Evolutionary conservation across 139 green algal genomes (phyloP).

Genomic region (Pleodorina starrii): DNA sequence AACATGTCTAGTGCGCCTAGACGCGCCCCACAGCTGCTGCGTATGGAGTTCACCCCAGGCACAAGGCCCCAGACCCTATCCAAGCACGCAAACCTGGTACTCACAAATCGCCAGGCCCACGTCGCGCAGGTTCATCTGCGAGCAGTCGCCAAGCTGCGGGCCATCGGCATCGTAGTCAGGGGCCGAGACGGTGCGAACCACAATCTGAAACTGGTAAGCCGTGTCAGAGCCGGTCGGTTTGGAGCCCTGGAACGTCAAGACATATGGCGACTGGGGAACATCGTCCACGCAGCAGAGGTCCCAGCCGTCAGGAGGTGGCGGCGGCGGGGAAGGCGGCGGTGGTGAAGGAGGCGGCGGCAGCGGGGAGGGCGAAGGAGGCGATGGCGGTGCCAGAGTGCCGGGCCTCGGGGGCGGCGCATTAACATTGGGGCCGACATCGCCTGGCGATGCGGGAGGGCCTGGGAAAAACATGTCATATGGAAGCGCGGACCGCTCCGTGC

Average conservation of each 20-base stretch:
- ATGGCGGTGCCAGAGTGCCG: not conserved
- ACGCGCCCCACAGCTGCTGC: too few relatives aligned
- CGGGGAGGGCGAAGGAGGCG: conserved; percentile 9
- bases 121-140: conserved; percentile 59
- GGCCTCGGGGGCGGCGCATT: not conserved
- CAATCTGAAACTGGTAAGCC: conserved; percentile 59
- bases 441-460: too few relatives aligned
- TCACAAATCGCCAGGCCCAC: conserved; percentile 56
- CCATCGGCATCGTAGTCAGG: conserved; percentile 42
- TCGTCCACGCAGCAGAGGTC: conserved; percentile 60
- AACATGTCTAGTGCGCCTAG: too few relatives aligned
- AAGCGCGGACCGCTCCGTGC: conserved; percentile 48
- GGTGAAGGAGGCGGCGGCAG: not conserved
- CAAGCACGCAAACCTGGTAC: too few relatives aligned
- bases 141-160: conserved; percentile 48
- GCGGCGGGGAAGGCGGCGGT: conserved; percentile 22
- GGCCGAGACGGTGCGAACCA: conserved; percentile 22
- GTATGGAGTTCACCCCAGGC: too few relatives aligned
- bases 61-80: too few relatives aligned
- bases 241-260: conserved; percentile 45
- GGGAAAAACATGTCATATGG: conserved; percentile 9
- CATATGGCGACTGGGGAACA: conserved; percentile 51
- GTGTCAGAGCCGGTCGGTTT: conserved; percentile 58
- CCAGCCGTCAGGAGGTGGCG: conserved; percentile 50
- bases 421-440: too few relatives aligned